phyloP scores from a whole-genome alignment of 495 filamentous ascomycete species.

The Penicillium angulare region DNA sequence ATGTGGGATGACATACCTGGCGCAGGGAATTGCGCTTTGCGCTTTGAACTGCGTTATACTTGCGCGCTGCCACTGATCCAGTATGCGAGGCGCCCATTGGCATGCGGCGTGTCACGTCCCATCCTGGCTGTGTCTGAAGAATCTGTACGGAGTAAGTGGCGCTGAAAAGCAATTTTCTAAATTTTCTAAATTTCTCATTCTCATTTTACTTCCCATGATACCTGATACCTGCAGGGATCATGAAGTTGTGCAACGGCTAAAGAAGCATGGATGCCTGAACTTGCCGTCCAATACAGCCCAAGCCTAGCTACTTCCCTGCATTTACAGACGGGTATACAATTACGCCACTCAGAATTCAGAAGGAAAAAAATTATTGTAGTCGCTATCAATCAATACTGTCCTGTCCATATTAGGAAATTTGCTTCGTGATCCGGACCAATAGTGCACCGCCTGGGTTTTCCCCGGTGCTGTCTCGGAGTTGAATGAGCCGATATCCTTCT shows the following conservation, averaged over 20 bases:
- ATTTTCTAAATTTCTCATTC: neutral
- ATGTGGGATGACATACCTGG: neutral
- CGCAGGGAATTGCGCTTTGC: neutral
- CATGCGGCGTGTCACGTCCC: neutral
- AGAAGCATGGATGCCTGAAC: slow-evolving; percentile 5
- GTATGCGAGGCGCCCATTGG: neutral
- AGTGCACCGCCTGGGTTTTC: slow-evolving; percentile 59
- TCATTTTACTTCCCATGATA: neutral
- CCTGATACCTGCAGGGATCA: neutral
- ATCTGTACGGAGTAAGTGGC: neutral
- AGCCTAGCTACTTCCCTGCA: neutral
- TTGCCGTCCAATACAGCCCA: neutral
- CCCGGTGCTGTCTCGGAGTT: slow-evolving; percentile 65
- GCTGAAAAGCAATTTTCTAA: neutral
- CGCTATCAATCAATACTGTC: neutral
- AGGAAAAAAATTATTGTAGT: neutral
- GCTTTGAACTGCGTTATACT: neutral
- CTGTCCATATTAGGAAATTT: slow-evolving; percentile 26
- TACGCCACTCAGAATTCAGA: neutral
- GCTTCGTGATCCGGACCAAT: slow-evolving; percentile 67
- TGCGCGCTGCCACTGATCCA: neutral
- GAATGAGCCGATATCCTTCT: slow-evolving; percentile 72
- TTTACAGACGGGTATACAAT: neutral
- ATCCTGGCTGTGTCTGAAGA: slow-evolving; percentile 3
- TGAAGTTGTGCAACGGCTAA: slow-evolving; percentile 4